Conservation (phyloP, 441 rosid genomes). For the Populus hybrid region DNA sequence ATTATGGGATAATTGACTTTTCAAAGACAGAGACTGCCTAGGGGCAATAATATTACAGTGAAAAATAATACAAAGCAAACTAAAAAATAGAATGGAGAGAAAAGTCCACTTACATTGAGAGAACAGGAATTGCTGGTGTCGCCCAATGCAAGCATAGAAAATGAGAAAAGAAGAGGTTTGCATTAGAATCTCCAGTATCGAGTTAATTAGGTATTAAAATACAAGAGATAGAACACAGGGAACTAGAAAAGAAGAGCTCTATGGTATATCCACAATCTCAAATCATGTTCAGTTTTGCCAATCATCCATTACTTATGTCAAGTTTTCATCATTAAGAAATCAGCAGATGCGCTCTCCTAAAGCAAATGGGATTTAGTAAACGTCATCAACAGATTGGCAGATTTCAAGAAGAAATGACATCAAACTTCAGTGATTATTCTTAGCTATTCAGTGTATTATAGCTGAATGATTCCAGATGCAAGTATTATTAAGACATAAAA, state of each 20-base stretch:
- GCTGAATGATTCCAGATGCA: background rate
- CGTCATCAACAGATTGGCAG: constrained; percentile 1
- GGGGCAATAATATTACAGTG: background rate
- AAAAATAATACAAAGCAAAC: background rate
- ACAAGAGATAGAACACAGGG: background rate
- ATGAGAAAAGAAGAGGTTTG: constrained; percentile 29
- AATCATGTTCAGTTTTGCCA: background rate
- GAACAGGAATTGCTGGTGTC: constrained; percentile 88
- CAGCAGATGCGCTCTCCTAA: constrained; percentile 8
- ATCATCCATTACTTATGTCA: background rate
- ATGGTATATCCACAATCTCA: background rate
- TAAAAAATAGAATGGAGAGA: constrained; percentile 11
- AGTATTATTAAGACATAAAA: background rate
- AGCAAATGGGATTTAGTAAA: constrained; percentile 1
- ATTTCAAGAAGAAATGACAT: background rate
- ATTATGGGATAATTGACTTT: background rate
- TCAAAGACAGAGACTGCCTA: background rate
- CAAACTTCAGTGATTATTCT: background rate
- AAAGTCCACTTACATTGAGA: constrained; percentile 78
- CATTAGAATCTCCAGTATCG: constrained; percentile 29
- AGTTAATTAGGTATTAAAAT: background rate
- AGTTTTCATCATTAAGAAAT: background rate
- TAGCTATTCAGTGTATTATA: background rate
- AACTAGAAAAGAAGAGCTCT: background rate
- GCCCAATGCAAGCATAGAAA: constrained; percentile 37